A percentile compares a stretch with the other conserved stretches of the same genome.
Evolutionary conservation across 2,329 filamentous ascomycete genomes (phyloP).

Genomic region (Monosporascus sp.): DNA sequence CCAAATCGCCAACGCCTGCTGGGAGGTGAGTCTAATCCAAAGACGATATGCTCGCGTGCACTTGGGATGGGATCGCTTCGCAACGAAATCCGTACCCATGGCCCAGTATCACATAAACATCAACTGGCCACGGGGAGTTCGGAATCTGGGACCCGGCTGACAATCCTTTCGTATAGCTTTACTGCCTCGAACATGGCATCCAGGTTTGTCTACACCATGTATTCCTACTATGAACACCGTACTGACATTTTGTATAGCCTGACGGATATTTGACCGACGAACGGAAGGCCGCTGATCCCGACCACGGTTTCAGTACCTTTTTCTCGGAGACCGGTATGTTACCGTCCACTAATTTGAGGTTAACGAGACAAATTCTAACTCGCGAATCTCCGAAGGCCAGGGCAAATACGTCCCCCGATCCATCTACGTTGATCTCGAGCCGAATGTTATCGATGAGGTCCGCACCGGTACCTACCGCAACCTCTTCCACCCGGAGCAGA

Average conservation of each 20-base stretch:
- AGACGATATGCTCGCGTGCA: constrained; percentile 1
- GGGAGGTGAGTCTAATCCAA: constrained; percentile 74
- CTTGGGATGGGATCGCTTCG: neutral
- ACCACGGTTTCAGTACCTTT: constrained; percentile 99
- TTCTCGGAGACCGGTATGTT: constrained; percentile 95
- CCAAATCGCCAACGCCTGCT: constrained; percentile 99
- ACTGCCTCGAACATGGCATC: constrained; percentile 99
- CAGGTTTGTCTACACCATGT: constrained; percentile 60
- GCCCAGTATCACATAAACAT: neutral
- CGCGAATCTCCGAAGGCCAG: constrained; percentile 58
- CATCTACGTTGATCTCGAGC: constrained; percentile 99
- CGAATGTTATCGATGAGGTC: constrained; percentile 98
- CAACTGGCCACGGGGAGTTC: neutral
- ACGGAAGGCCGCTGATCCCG: constrained; percentile 86
- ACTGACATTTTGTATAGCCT: constrained; percentile 56
- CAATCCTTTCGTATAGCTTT: constrained; percentile 61
- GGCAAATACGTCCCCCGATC: constrained; percentile 98
- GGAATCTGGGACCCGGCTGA: neutral
- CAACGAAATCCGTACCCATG: neutral
- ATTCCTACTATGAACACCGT: constrained; percentile 2
- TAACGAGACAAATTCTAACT: constrained; percentile 4
- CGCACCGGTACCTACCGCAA: constrained; percentile 93
- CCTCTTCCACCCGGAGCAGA: constrained; percentile 98
- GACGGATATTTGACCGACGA: constrained; percentile 98
- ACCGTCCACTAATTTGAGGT: constrained; percentile 4